These are phyloP conservation scores for Acacia pycnantha DNA, from an alignment of 331 rosid species.

Conservation along the genomic window DNA sequence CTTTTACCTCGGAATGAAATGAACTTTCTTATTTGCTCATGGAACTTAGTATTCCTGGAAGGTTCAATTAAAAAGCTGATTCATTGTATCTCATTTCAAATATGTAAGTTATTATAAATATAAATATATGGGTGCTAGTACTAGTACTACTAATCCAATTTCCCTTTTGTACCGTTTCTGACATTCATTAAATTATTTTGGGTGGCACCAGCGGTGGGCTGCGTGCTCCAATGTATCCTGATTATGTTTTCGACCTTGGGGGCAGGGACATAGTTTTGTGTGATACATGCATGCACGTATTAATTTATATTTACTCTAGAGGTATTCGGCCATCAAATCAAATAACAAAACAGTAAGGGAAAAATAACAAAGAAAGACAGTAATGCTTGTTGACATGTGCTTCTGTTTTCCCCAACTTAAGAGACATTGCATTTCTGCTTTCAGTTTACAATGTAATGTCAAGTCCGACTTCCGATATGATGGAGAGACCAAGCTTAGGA, in stretches of 20 bases:
- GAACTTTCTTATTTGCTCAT: neutral
- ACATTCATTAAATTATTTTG: conserved; percentile 2
- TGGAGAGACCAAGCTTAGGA: conserved; percentile 15
- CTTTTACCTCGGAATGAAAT: conserved; percentile 11
- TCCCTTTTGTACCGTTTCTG: conserved; percentile 23
- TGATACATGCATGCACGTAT: conserved; percentile 28
- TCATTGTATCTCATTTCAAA: neutral
- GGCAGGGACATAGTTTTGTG: conserved; percentile 24
- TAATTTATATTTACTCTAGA: neutral
- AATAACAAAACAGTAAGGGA: neutral
- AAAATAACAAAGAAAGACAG: neutral
- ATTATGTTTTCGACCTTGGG: neutral
- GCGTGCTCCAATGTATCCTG: conserved; percentile 10
- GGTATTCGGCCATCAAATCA: conserved; percentile 19
- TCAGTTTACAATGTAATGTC: conserved; percentile 23
- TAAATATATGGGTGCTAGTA: neutral
- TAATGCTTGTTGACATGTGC: conserved; percentile 17
- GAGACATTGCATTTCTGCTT: conserved; percentile 19
- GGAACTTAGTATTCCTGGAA: neutral
- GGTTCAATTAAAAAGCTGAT: neutral
- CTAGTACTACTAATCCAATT: neutral
- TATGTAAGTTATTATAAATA: neutral
- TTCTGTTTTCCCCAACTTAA: conserved; percentile 13
- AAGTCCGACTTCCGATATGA: conserved; percentile 20
- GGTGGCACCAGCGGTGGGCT: neutral